Percentiles rank a stretch among this genome's conserved stretches.
phyloP scores from a whole-genome alignment of 768 basidiomycete species.

The Leccinum uliginosum region DNA sequence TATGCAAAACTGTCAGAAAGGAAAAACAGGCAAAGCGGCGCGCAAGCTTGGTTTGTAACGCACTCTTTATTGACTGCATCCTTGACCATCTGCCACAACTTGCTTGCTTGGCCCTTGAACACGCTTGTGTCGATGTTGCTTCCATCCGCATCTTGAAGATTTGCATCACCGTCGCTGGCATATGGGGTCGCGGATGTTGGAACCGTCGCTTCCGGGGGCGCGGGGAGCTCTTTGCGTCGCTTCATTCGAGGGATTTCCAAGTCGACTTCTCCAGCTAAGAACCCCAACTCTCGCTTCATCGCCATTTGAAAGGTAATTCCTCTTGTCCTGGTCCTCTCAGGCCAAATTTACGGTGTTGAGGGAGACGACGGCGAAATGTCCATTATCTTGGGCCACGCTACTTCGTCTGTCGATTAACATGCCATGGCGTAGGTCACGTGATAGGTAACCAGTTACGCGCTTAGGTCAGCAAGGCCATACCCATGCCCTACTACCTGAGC shows the following conservation, averaged over 20 bases:
- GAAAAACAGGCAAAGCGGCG: conserved; percentile 39
- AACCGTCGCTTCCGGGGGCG: conserved; percentile 39
- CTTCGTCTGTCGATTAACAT: conserved; percentile 15
- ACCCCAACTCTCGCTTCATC: conserved; percentile 52
- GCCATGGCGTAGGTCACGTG: conserved; percentile 28
- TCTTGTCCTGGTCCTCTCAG: conserved; percentile 20
- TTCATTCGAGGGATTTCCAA: conserved; percentile 46
- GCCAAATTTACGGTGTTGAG: conserved; percentile 24
- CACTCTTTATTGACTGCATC: conserved; percentile 87
- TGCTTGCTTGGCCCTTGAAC: conserved; percentile 64
- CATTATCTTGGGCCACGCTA: conserved; percentile 31
- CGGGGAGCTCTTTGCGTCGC: conserved; percentile 43
- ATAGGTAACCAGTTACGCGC: conserved; percentile 2
- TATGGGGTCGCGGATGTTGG: conserved; percentile 31
- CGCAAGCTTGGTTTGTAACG: conserved; percentile 47
- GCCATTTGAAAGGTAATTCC: conserved; percentile 27
- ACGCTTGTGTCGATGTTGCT: conserved; percentile 22
- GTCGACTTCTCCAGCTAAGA: conserved; percentile 35
- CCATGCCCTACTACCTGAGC: too few species aligned
- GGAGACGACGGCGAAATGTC: conserved; percentile 26
- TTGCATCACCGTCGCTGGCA: conserved; percentile 22
- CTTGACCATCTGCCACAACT: conserved; percentile 74
- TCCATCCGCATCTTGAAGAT: conserved; percentile 19
- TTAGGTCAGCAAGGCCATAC: background rate
- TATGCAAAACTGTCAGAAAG: conserved; percentile 36